These are phyloP conservation scores for Penicillium taxi DNA, from an alignment of 495 filamentous ascomycete species.

Conservation along the genomic window DNA sequence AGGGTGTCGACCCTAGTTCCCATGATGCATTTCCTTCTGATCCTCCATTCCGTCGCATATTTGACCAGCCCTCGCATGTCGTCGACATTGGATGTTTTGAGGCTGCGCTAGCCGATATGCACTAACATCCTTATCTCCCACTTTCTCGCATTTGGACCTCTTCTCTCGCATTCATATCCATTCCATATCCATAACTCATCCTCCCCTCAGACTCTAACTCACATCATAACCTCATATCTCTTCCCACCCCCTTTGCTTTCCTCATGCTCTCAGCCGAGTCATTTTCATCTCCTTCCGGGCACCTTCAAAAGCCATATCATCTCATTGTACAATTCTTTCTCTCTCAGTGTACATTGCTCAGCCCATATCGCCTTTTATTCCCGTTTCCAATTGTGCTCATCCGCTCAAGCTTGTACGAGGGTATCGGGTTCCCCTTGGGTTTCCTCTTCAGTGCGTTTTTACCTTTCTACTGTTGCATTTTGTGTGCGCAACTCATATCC, in stretches of 20 bases:
- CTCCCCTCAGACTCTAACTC: conserved; percentile 10
- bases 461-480: conserved; percentile 23
- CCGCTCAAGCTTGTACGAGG: conserved; percentile 5
- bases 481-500: conserved; percentile 19
- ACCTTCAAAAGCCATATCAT: conserved; percentile 13
- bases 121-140: conserved; percentile 6
- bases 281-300: conserved; percentile 4
- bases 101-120: conserved; percentile 24
- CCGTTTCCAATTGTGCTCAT: conserved; percentile 5
- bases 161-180: conserved; percentile 3
- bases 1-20: conserved; percentile 60
- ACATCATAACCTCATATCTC: not conserved
- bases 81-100: conserved; percentile 28
- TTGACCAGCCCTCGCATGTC: conserved; percentile 32
- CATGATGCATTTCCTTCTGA: conserved; percentile 26
- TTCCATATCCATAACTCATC: conserved; percentile 4
- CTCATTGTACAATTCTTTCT: conserved; percentile 18
- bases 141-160: not conserved
- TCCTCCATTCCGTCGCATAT: conserved; percentile 41
- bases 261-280: conserved; percentile 1
- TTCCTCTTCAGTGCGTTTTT: conserved; percentile 7
- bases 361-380: conserved; percentile 2
- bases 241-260: not conserved
- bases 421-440: not conserved
- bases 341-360: conserved; percentile 20